Conservation (phyloP, 495 filamentous ascomycete species). For the Umbilicaria muhlenbergii region DNA sequence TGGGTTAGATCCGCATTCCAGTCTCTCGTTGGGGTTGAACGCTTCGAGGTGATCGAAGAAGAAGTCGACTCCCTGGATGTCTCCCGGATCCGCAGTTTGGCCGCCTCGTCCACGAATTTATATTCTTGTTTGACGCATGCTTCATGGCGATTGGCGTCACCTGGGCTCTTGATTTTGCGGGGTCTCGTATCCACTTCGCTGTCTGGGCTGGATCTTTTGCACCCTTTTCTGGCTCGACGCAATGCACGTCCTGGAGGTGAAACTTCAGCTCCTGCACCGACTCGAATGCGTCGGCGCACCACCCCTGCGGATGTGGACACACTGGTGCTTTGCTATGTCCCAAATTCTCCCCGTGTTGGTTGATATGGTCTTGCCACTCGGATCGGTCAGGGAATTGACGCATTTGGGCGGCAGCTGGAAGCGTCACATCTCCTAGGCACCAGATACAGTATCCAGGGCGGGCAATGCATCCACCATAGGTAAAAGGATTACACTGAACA, state of each 20-base stretch:
- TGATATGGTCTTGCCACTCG: constrained; percentile 8
- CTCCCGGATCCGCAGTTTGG: too few relatives aligned
- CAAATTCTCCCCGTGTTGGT: neutral
- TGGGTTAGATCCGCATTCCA: too few relatives aligned
- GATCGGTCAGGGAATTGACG: constrained; percentile 5
- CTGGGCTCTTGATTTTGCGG: too few relatives aligned
- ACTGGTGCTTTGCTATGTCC: neutral
- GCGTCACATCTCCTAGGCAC: neutral
- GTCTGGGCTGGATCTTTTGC: too few relatives aligned
- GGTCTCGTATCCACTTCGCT: too few relatives aligned
- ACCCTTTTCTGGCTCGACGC: constrained; percentile 2
- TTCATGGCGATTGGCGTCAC: too few relatives aligned
- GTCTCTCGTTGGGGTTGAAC: too few relatives aligned
- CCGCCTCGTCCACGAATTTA: too few relatives aligned
- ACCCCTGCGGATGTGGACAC: constrained; percentile 1
- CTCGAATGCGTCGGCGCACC: constrained; percentile 2
- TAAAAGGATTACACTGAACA: constrained; percentile 9
- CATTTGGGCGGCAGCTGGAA: constrained; percentile 3
- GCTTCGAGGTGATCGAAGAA: too few relatives aligned
- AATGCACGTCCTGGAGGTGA: constrained; percentile 10
- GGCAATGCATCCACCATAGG: constrained; percentile 6
- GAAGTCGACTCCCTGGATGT: too few relatives aligned
- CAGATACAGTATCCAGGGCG: constrained; percentile 2
- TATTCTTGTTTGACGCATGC: too few relatives aligned
- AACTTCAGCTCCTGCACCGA: constrained; percentile 8